phyloP scores from a whole-genome alignment of 2,329 filamentous ascomycete species.

The Boeremia exigua region DNA sequence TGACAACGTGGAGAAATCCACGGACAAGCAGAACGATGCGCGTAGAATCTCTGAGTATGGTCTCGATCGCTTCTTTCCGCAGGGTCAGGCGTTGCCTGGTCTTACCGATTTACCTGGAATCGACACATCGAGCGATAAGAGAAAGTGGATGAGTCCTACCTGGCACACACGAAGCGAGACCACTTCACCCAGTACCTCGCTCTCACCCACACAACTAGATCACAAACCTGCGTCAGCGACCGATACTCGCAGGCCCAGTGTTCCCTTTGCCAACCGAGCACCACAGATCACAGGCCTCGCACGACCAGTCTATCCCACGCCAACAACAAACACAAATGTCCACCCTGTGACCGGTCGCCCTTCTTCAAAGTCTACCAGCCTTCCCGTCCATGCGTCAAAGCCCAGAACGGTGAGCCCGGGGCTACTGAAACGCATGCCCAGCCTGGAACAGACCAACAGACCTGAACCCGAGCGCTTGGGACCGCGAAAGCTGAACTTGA shows the following conservation, averaged over 20 bases:
- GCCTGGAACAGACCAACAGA: slow-evolving; percentile 46
- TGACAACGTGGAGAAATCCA: slow-evolving; percentile 43
- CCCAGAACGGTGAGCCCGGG: slow-evolving; percentile 49
- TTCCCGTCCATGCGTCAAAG: slow-evolving; percentile 37
- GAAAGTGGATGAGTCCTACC: slow-evolving; percentile 3
- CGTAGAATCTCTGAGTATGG: slow-evolving; percentile 12
- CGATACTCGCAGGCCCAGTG: slow-evolving; percentile 40
- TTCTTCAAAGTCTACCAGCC: slow-evolving; percentile 36
- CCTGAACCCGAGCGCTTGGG: slow-evolving; percentile 28
- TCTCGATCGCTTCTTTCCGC: slow-evolving; percentile 12
- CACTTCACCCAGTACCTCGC: slow-evolving; percentile 23
- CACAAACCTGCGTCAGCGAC: slow-evolving; percentile 17
- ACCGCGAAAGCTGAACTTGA: slow-evolving; percentile 49
- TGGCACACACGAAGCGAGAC: slow-evolving; percentile 22
- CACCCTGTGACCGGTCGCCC: slow-evolving; percentile 35
- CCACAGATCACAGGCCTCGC: slow-evolving; percentile 48
- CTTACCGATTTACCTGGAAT: slow-evolving; percentile 17
- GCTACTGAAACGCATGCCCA: slow-evolving; percentile 55
- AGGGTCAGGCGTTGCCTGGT: slow-evolving; percentile 28
- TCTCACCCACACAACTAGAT: slow-evolving; percentile 24
- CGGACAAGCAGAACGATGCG: slow-evolving; percentile 26
- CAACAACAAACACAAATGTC: slow-evolving; percentile 14
- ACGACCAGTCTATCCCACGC: slow-evolving; percentile 41
- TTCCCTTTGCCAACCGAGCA: slow-evolving; percentile 36
- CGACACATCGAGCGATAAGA: slow-evolving; percentile 7